Evolutionary conservation across 2,329 filamentous ascomycete species (phyloP), one percentile per base, ranked within the genome.

Genomic region (Fusarium siculi): DNA sequence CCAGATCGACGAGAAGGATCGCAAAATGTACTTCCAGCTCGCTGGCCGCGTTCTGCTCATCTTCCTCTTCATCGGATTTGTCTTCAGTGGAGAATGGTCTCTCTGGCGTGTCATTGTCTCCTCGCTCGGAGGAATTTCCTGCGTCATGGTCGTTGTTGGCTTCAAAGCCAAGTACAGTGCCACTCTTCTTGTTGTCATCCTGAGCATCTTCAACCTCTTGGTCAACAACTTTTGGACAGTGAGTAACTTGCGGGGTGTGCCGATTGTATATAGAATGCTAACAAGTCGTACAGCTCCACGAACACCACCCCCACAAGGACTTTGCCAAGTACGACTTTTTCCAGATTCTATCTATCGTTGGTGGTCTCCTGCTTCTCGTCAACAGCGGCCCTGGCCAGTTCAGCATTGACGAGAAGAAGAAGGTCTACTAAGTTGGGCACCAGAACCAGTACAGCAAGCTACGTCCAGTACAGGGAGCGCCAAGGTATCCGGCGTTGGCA

Each of bases 291-390:
- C 75, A 97, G 93, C 94, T 99, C 76, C 96, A 98, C 87, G 93
- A 96, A 77, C 93, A 97, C 86, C 96, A 99, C 87, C 96, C 96
- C 54, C 96, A 98, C 89, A 98, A 98, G 90, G 96, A 99, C 85
- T 99, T 99, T 82, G 96, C 96, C 88, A 99, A 99, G 87, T 99
- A 99, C 90, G 96, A 99, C 84, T 99, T 99, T 89, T 99, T 99
- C 92, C 96, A 99, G 88, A 98, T 98, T 79, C 89, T 99, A 62
- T 99, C 96, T 58, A 99, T 99, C 82, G 96, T 98, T 75, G 96
- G 96, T 74, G 96, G 96, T 83, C 93, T 99, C 65, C 89, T 99
- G 66, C 92, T 99, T 75, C 90, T 99, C 76, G 95, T 98, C 85
- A 99, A 99, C 90, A 98, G 96, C 90, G 96, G 96, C 70, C 96